Evolutionary conservation across 2,329 filamentous ascomycete species (phyloP).

Genomic region (Cucurbitaria berberidis): DNA sequence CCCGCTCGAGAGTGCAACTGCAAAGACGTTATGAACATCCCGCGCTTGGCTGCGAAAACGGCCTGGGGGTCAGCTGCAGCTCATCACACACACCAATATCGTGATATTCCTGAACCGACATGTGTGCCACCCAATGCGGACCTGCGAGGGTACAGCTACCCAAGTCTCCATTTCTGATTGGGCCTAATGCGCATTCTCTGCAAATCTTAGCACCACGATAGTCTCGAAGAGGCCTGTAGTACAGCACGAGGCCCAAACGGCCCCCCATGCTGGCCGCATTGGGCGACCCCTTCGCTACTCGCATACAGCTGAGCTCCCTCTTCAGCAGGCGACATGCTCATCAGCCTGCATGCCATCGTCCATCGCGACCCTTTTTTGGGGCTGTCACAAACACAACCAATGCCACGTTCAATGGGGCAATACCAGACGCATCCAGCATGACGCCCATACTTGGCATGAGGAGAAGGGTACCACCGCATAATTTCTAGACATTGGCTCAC

Average conservation of each 20-base stretch:
- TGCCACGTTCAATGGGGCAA: neutral
- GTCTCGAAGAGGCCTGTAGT: constrained; percentile 13
- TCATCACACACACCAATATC: constrained; percentile 43
- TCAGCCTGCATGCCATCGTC: neutral
- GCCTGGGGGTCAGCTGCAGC: constrained; percentile 31
- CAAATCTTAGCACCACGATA: constrained; percentile 10
- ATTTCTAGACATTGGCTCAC: neutral
- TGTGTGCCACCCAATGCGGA: constrained; percentile 21
- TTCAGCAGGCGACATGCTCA: constrained; percentile 1
- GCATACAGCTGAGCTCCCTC: constrained; percentile 1
- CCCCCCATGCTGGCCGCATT: constrained; percentile 4
- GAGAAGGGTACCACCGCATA: neutral
- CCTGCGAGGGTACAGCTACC: constrained; percentile 15
- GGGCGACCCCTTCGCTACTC: neutral
- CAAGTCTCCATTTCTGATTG: constrained; percentile 27
- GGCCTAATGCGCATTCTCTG: constrained; percentile 15
- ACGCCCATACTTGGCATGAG: constrained; percentile 3
- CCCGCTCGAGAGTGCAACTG: constrained; percentile 8
- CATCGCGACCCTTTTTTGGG: neutral
- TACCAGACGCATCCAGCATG: neutral
- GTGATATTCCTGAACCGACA: constrained; percentile 22
- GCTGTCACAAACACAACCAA: neutral
- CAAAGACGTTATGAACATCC: constrained; percentile 23
- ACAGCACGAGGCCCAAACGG: constrained; percentile 19
- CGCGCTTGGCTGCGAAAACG: constrained; percentile 29